Evolutionary conservation across 768 basidiomycete species (phyloP).

Genomic region (Russula vinacea): DNA sequence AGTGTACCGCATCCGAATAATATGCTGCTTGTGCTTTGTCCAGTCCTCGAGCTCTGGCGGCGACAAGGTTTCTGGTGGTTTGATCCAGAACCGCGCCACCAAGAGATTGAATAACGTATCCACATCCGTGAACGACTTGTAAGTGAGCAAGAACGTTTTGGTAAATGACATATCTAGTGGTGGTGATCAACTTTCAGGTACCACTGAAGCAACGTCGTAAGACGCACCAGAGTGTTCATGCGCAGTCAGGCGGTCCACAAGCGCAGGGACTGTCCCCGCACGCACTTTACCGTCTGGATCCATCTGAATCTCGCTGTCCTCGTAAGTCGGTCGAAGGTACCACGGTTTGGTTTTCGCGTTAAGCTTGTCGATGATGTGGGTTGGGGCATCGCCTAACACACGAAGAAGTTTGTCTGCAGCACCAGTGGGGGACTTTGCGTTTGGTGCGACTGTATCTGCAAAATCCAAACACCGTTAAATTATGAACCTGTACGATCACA

Average conservation of each 20-base stretch:
- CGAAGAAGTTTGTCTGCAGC: conserved; percentile 56
- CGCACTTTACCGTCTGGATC: conserved; percentile 81
- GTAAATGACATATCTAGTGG: conserved; percentile 71
- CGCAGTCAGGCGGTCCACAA: conserved; percentile 86
- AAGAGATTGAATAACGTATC: conserved; percentile 82
- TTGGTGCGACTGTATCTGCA: conserved; percentile 12
- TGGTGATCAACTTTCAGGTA: conserved; percentile 8
- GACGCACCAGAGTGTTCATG: conserved; percentile 81
- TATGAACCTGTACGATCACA: background rate
- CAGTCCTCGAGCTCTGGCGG: conserved; percentile 68
- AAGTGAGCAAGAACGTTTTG: conserved; percentile 92
- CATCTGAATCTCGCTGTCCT: conserved; percentile 75
- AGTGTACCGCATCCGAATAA: conserved; percentile 77
- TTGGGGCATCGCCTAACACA: conserved; percentile 60
- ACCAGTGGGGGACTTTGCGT: conserved; percentile 34
- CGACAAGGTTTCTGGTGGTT: conserved; percentile 64
- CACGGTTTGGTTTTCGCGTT: conserved; percentile 57
- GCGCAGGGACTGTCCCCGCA: conserved; percentile 80
- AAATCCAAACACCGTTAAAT: background rate
- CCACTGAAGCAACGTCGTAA: background rate
- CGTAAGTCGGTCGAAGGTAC: conserved; percentile 83
- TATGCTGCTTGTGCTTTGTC: conserved; percentile 79
- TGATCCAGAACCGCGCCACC: conserved; percentile 73
- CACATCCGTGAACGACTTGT: conserved; percentile 87
- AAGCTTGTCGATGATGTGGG: conserved; percentile 42